Conservation (phyloP, 2,329 filamentous ascomycete species). For the Sphaerulina populicola region DNA sequence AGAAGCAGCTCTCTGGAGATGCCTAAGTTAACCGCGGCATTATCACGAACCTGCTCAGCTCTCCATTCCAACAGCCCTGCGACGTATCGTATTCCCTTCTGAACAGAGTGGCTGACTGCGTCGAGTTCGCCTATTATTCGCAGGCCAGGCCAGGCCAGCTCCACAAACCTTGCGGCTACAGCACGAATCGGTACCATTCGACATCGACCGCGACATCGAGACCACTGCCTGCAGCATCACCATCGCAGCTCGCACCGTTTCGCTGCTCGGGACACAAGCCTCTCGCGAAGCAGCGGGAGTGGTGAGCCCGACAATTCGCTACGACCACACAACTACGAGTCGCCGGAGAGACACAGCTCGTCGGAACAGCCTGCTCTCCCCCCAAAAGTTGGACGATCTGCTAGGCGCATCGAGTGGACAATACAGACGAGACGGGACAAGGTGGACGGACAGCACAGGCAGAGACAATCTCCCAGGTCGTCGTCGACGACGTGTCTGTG, state of each 20-base stretch:
- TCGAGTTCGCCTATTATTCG: too few species aligned
- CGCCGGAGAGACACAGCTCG: conserved; percentile 40
- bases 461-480: conserved; percentile 87
- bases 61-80: too few species aligned
- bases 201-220: too few species aligned
- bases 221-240: conserved; percentile 37
- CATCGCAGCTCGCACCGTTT: conserved; percentile 47
- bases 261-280: conserved; percentile 48
- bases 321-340: conserved; percentile 47
- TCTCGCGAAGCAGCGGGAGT: conserved; percentile 46
- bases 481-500: conserved; percentile 74
- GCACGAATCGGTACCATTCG: too few species aligned
- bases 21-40: too few species aligned
- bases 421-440: conserved; percentile 46
- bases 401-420: conserved; percentile 93
- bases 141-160: too few species aligned
- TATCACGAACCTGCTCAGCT: too few species aligned
- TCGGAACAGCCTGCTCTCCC: conserved; percentile 86
- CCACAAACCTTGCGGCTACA: too few species aligned
- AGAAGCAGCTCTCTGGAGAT: too few species aligned
- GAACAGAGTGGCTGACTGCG: too few species aligned
- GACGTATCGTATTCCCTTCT: too few species aligned
- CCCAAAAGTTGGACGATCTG: conserved; percentile 79
- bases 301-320: conserved; percentile 42
- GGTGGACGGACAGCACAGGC: conserved; percentile 52